A percentile compares a stretch with the other conserved stretches of the same genome.
Conservation (phyloP, 1,139 yeast genomes). For the Magnusiomyces suaveolens region DNA sequence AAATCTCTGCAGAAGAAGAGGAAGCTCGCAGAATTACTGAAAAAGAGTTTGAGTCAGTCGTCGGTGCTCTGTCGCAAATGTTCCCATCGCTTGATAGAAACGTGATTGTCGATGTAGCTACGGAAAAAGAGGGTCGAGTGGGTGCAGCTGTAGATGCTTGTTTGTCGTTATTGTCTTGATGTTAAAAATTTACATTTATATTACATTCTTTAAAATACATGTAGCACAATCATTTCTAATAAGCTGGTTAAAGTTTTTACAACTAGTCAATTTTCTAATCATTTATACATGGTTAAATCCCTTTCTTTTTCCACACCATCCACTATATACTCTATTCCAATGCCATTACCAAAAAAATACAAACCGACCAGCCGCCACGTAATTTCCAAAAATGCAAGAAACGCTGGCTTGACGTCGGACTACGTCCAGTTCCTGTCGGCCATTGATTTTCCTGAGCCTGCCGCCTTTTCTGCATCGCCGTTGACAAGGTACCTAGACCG, state of each 20-base stretch:
- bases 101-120: conserved; percentile 60
- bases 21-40: conserved; percentile 31
- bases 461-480: background rate
- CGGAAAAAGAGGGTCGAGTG: conserved; percentile 56
- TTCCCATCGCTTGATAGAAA: conserved; percentile 67
- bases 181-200: conserved; percentile 6
- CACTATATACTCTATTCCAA: background rate
- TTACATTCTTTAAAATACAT: conserved; percentile 1
- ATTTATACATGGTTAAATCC: background rate
- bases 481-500: background rate
- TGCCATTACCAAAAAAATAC: background rate
- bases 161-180: conserved; percentile 22
- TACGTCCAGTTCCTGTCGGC: background rate
- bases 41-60: conserved; percentile 37
- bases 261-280: background rate
- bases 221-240: background rate
- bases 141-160: conserved; percentile 70
- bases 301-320: background rate
- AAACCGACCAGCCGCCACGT: background rate
- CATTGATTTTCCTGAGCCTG: background rate
- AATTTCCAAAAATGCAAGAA: background rate
- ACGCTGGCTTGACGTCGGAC: background rate
- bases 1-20: conserved; percentile 33
- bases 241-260: background rate
- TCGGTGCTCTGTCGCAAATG: conserved; percentile 50